Percentiles rank a stretch among this genome's conserved stretches.
phyloP scores from a whole-genome alignment of 192 early-diverging fungal genomes.

The Entomortierella lignicola region DNA sequence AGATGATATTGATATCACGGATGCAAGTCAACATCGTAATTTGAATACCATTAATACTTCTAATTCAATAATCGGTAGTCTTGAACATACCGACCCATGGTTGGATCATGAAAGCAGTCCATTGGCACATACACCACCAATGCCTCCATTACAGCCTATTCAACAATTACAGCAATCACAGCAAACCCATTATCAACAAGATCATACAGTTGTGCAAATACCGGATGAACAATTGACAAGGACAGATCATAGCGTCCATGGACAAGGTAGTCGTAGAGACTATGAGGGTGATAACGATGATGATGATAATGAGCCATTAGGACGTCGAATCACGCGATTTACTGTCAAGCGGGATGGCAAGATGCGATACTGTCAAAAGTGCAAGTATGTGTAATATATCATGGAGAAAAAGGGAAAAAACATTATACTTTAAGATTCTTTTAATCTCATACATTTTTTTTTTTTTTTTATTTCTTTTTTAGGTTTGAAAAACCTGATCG shows the following conservation, averaged over 20 bases:
- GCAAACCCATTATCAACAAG: not conserved
- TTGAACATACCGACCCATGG: constrained; percentile 9
- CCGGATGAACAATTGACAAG: constrained; percentile 3
- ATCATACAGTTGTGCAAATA: constrained; percentile 16
- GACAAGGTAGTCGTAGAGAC: constrained; percentile 1
- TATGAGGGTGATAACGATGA: constrained; percentile 28
- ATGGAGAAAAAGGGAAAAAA: too few relatives aligned
- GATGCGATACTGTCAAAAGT: constrained; percentile 60
- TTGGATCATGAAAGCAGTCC: not conserved
- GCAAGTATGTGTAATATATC: constrained; percentile 31
- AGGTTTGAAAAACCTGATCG: constrained; percentile 56
- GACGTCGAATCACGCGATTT: constrained; percentile 24
- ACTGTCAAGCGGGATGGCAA: constrained; percentile 58
- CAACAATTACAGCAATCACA: too few relatives aligned
- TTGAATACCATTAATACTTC: not conserved
- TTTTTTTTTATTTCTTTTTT: not conserved
- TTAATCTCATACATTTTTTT: not conserved
- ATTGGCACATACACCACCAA: not conserved
- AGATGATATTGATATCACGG: constrained; percentile 15
- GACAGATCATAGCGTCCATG: not conserved
- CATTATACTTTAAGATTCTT: too few relatives aligned
- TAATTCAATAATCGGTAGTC: not conserved
- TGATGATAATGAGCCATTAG: constrained; percentile 18
- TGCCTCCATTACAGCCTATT: constrained; percentile 18
- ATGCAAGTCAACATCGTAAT: not conserved